Percentiles rank a stretch among this genome's conserved stretches.
Conservation (phyloP, 2,329 filamentous ascomycete genomes). For the Rhynchosporium agropyri region DNA sequence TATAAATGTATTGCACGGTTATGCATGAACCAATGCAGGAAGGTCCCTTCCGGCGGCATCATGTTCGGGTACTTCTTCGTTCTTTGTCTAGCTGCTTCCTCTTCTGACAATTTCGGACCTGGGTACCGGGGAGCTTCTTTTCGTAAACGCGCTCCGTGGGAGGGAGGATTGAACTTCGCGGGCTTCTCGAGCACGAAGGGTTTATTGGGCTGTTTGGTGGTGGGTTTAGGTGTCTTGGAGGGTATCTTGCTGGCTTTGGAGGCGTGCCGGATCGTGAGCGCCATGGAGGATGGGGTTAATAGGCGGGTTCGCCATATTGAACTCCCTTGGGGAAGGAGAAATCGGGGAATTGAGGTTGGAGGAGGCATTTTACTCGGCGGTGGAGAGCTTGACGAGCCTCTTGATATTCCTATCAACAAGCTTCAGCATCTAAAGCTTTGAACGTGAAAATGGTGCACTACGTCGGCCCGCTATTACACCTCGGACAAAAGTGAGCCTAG, state of each 20-base stretch:
- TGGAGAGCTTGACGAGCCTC: constrained; percentile 5
- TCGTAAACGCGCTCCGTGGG: constrained; percentile 73
- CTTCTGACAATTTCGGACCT: constrained; percentile 68
- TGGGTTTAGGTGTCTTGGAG: constrained; percentile 9
- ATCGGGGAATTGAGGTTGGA: constrained; percentile 62
- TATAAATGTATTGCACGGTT: constrained; percentile 75
- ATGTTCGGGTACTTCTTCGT: constrained; percentile 81
- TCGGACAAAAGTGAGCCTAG: not conserved
- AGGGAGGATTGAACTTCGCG: constrained; percentile 87
- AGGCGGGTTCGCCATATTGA: constrained; percentile 53
- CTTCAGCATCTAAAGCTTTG: not conserved
- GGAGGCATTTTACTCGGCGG: constrained; percentile 39
- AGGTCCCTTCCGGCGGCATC: constrained; percentile 82
- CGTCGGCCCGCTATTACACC: constrained; percentile 3
- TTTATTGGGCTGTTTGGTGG: constrained; percentile 45
- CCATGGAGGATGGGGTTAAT: constrained; percentile 40
- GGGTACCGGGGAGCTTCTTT: constrained; percentile 64
- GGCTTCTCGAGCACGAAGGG: constrained; percentile 81
- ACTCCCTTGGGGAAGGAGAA: constrained; percentile 66
- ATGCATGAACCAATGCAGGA: constrained; percentile 82
- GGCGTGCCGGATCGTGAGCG: constrained; percentile 39
- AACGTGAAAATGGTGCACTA: not conserved
- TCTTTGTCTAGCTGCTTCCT: constrained; percentile 67
- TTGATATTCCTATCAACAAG: not conserved
- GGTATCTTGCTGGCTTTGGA: constrained; percentile 38